Percentiles rank a stretch among this genome's conserved stretches.
phyloP scores from a whole-genome alignment of 1,139 yeast genomes.

The Suhomyces guaymorum region DNA sequence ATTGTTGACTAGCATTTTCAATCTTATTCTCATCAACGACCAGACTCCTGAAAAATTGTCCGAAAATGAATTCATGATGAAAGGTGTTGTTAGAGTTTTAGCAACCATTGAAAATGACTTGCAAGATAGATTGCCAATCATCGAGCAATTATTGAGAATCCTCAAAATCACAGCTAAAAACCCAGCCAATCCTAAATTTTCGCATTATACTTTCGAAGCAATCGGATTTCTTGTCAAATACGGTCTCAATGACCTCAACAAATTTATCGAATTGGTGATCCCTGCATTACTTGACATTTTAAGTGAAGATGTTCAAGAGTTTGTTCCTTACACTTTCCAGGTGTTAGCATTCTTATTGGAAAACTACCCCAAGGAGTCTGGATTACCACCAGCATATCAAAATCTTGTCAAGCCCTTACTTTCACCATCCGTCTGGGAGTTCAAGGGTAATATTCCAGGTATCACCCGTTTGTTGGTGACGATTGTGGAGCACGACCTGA shows the following conservation, averaged over 20 bases:
- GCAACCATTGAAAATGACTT: constrained; percentile 70
- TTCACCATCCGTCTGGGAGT: constrained; percentile 91
- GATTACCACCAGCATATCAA: constrained; percentile 64
- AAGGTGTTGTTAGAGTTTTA: constrained; percentile 81
- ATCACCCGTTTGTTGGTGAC: constrained; percentile 77
- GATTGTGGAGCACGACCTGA: constrained; percentile 64
- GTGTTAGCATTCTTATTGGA: constrained; percentile 78
- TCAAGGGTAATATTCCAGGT: constrained; percentile 90
- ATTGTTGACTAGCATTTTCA: constrained; percentile 65
- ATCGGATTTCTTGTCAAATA: constrained; percentile 73
- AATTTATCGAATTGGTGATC: constrained; percentile 57
- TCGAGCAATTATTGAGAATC: constrained; percentile 69
- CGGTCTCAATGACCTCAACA: constrained; percentile 39
- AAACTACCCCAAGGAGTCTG: constrained; percentile 47
- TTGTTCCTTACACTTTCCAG: constrained; percentile 91
- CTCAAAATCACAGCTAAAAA: constrained; percentile 74
- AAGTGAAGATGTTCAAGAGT: constrained; percentile 88
- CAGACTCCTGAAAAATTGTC: constrained; percentile 84
- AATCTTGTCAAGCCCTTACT: constrained; percentile 77
- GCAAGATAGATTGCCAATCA: constrained; percentile 43
- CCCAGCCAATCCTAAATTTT: constrained; percentile 93
- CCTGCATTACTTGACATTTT: constrained; percentile 69
- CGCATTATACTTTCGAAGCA: constrained; percentile 89
- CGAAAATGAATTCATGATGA: constrained; percentile 91
- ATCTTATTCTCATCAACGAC: constrained; percentile 59